phyloP scores from a whole-genome alignment of 805 yeast genomes.

The Ogataea wickerhamii region DNA sequence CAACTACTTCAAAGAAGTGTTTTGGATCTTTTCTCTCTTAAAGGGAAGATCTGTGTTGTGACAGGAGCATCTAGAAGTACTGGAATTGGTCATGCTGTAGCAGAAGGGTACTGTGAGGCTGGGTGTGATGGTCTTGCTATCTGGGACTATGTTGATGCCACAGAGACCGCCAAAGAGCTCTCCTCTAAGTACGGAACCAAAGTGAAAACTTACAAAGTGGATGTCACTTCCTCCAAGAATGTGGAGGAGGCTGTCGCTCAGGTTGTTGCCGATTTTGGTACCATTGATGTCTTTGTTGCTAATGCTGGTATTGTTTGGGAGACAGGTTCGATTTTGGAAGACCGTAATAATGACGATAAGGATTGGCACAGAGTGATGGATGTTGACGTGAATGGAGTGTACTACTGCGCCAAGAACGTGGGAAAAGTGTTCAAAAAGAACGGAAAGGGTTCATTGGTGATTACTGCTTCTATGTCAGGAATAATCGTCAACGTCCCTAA shows the following conservation, averaged over 20 bases:
- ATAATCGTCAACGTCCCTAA: slow-evolving; percentile 53
- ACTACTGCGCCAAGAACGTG: slow-evolving; percentile 49
- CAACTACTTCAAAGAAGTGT: slow-evolving; percentile 18
- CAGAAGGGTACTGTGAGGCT: slow-evolving; percentile 80
- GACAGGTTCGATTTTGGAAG: slow-evolving; percentile 33
- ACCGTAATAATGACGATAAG: slow-evolving; percentile 32
- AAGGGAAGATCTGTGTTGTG: slow-evolving; percentile 78
- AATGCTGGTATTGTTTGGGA: slow-evolving; percentile 40
- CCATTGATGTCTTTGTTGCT: slow-evolving; percentile 40
- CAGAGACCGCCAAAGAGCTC: slow-evolving; percentile 19
- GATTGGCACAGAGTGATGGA: slow-evolving; percentile 42
- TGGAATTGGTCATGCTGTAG: slow-evolving; percentile 80
- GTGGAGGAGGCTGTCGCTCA: slow-evolving; percentile 32
- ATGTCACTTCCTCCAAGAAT: slow-evolving; percentile 35
- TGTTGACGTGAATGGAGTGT: slow-evolving; percentile 49
- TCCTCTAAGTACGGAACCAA: slow-evolving; percentile 26
- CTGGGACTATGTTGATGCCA: slow-evolving; percentile 32
- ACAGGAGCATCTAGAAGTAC: slow-evolving; percentile 69
- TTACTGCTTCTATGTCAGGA: slow-evolving; percentile 56
- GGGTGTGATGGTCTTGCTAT: slow-evolving; percentile 72
- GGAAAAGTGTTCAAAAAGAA: slow-evolving; percentile 47
- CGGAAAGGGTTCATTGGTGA: slow-evolving; percentile 46
- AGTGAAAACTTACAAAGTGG: slow-evolving; percentile 30
- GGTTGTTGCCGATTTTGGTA: slow-evolving; percentile 37
- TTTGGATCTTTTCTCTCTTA: slow-evolving; percentile 64